Base-by-base conservation (phyloP, 805 yeast species). In the Candida nanaspora region DNA sequence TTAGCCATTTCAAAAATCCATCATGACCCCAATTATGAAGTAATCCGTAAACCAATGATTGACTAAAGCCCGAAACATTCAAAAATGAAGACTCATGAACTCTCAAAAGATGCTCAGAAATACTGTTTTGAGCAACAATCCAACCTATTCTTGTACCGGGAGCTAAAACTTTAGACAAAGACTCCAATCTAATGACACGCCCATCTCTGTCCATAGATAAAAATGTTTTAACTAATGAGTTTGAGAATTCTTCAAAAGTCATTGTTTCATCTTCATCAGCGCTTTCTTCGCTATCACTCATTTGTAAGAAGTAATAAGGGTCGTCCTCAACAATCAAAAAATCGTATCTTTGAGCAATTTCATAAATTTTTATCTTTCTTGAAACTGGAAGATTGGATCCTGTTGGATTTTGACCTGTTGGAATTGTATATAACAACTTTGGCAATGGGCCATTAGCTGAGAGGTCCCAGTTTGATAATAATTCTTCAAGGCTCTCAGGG, bases 321-420 rank as follows among this genome's bases (percentile, higher is more conserved):
- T 87, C 96, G 60, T 87, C 96, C 66, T 87, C 96, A 39, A 87
- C 57, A 48, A 87, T 79, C 41, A 87, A 53, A 54, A 87, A 68
- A 63, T 87, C 94, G 61, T 85, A 80, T 66, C 83, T 78, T 55
- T 74, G 78, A 32, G 89, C 86, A 44, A 86, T 56, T 48, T 73
- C 70, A 62, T 85, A 86, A 47, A 87, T 71, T 41, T 69, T 72
- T 41, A 61, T 58, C 62, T 94, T 82, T 63, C 96, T 76, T 51
- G 82, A 86, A 16, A 55, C 64, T 27, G 80, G 66, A 53, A 87
- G 68, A 26, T 83, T 80, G 3, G 89, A 76, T 19, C 96, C 96
- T 19, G 95, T 86, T 45, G 96, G 96, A 72, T 87, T 87, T 67
- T 87, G 96, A 42, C 96, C 96, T 8, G 95, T 87, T 48, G 89